Base-by-base conservation (phyloP, 495 filamentous ascomycete genomes). In the Pseudevernia furfuracea region DNA sequence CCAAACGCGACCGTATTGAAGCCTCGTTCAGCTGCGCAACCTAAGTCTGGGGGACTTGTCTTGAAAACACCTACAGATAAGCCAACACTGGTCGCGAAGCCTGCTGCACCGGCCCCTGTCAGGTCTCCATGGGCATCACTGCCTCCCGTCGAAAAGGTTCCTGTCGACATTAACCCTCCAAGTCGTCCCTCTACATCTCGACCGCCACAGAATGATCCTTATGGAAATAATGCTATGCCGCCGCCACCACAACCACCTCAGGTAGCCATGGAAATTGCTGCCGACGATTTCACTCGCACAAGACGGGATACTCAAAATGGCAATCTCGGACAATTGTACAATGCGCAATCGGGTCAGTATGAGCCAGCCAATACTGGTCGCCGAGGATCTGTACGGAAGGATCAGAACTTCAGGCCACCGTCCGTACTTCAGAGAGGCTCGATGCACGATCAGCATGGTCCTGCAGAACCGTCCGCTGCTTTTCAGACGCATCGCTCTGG, bases 91-190 rank as follows among this genome's bases (percentile, higher is more conserved):
- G 86, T 91, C 48, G 87, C 91, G 17, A 94, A 95, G 69, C 88
- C 89, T 19, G 85, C 90, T 2, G 84, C 87, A 14, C 84, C 88
- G 21, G 80, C 85, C 4, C 88, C 91, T 15, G 81, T 85, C 34
- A 96, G 94, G 74, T 96, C 92, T 10, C 92, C 92, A 0, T 97
- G 92, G 92, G 92, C 92, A 52, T 67, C 87, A 12, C 75, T 97
- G 48, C 92, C 92, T 11, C 90, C 91, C 15, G 83, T 96, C 46
- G 89, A 95, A 21, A 91, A 87, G 72, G 81, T 86, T 0, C 85
- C 90, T 3, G 78, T 89, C 41, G 77, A 80, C 39, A 72, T 82
- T 70, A 66, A 76, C 74, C 70, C 83, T 46, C 63, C 65, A 59
- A 52, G 44, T 23, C 65, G 69, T 73, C 14, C 65, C 68, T 43